Base-by-base conservation (phyloP, 225 moss, liverwort and hornwort genomes). In the Bryum argenteum region DNA sequence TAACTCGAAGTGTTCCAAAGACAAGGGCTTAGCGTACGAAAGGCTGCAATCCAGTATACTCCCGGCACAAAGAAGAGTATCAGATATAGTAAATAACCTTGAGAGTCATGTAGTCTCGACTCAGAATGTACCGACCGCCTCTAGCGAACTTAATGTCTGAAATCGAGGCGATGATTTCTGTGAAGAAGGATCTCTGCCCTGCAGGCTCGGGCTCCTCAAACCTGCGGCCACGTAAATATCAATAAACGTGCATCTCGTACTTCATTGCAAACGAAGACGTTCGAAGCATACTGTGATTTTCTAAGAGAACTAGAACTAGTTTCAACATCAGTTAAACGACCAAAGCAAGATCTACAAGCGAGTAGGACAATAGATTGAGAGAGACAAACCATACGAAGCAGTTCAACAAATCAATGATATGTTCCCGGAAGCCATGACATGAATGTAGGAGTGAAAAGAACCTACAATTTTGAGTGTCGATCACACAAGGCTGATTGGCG, bases 401-500 rank as follows among this genome's bases (percentile, higher is more conserved):
- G 58, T 65, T 65, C n/a, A 40, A 18, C 17, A 66, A 11, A 17
- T 22, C 10, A 21, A n/a, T 38, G 22, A 58, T 24, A 50, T n/a
- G n/a, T 38, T 58, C 18, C 22, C 14, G 44, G 47, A 45, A 48
- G 65, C 45, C 24, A 17, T 19, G 33, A 66, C 66, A 66, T 19
- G 52, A 48, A 26, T 64, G 28, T n/a, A 57, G 52, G 75, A 69
- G 59, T 44, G 33, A 53, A 80, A 69, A 26, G 39, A 64, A 78
- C 80, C 57, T 91, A 97, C 96, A 97, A 86, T 83, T 97, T 97
- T 58, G 93, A 79, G 83, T 97, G 92, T 66, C 92, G 90, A 80
- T 97, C 96, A 82, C 96, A 97, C 66, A 97, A 89, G 79, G 96
- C 96, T 78, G 96, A 97, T 89, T 97, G 96, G 70, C 96, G 96